Evolutionary conservation across 768 basidiomycete species (phyloP), one percentile per base, ranked within the genome.

Genomic region (Steccherinum ochraceum): DNA sequence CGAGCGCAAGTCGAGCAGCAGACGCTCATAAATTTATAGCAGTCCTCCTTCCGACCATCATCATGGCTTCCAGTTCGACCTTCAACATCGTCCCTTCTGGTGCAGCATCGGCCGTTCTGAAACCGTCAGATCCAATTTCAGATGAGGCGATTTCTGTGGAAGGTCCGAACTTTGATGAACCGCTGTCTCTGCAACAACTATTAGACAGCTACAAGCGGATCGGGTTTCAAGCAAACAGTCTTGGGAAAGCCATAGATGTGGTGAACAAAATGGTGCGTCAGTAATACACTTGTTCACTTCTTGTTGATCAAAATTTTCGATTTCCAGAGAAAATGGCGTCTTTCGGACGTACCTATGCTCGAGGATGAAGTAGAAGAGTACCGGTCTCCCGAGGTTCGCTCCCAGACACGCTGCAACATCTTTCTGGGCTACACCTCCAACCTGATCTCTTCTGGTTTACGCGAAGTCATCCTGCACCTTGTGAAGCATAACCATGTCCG

Each of bases 381-480:
- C 60, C 62, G 69, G 12, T 72, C 78, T 57, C 78, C 79, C 5
- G 69, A 76, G 50, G 71, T 85, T 48, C 83, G 86, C 56, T 79
- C 79, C 25, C 74, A 76, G 60, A 93, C 79, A 42, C 84, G 83
- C 53, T 96, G 84, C 70, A 86, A 84, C 56, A 77, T 98, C 63
- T 96, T 99, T 66, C 83, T 99, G 40, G 96, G 96, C 35, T 99
- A 96, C 70, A 99, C 96, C 11, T 98, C 94, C 45, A 99, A 99
- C 69, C 80, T 99, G 42, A 95, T 99, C 62, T 98, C 96, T 1
- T 98, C 96, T 7, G 96, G 96, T 10, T 73, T 99, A 40, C 84
- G 96, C 27, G 96, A 99, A 69, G 74, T 97, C 43, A 87, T 99
- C 57, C 75, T 86, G 20, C 82, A 93, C 67, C 84, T 99, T 39